Conservation (phyloP, 495 filamentous ascomycete genomes). For the Haplographium delicatum region DNA sequence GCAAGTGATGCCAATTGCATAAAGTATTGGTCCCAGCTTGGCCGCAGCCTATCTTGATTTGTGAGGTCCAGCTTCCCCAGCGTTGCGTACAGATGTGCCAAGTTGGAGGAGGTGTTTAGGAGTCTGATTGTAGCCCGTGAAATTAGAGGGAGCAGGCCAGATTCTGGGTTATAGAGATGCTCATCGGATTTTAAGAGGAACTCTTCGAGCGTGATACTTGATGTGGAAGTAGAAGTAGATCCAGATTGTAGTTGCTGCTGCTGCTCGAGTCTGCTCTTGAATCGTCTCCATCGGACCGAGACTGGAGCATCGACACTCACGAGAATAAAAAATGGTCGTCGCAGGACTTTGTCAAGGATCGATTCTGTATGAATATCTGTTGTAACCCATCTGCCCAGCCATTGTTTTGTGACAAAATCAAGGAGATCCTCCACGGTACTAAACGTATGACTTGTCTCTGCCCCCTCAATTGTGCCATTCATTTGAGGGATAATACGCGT, state of each 20-base stretch:
- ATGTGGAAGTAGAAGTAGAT: slow-evolving; percentile 6
- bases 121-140: slow-evolving; percentile 76
- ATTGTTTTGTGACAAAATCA: slow-evolving; percentile 78
- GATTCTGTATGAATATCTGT: slow-evolving; percentile 67
- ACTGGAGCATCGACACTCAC: slow-evolving; percentile 89
- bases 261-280: slow-evolving; percentile 27
- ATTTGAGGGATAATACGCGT: slow-evolving; percentile 28
- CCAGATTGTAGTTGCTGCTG: no score
- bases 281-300: slow-evolving; percentile 74
- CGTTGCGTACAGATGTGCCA: slow-evolving; percentile 61
- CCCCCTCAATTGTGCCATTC: slow-evolving; percentile 25
- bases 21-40: slow-evolving; percentile 97
- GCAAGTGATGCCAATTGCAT: slow-evolving; percentile 92
- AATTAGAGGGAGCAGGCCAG: slow-evolving; percentile 66
- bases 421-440: slow-evolving; percentile 56
- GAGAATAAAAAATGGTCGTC: slow-evolving; percentile 88
- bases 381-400: slow-evolving; percentile 78
- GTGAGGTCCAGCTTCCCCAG: slow-evolving; percentile 67
- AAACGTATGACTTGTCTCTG: slow-evolving; percentile 42
- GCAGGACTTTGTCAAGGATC: slow-evolving; percentile 63
- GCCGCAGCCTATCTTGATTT: slow-evolving; percentile 73
- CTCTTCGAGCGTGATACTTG: slow-evolving; percentile 57
- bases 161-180: slow-evolving; percentile 63
- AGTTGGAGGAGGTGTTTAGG: slow-evolving; percentile 72
- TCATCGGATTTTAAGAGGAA: slow-evolving; percentile 74